phyloP scores from a whole-genome alignment of 2,329 filamentous ascomycete genomes.

The Aureobasidium melanogenum region DNA sequence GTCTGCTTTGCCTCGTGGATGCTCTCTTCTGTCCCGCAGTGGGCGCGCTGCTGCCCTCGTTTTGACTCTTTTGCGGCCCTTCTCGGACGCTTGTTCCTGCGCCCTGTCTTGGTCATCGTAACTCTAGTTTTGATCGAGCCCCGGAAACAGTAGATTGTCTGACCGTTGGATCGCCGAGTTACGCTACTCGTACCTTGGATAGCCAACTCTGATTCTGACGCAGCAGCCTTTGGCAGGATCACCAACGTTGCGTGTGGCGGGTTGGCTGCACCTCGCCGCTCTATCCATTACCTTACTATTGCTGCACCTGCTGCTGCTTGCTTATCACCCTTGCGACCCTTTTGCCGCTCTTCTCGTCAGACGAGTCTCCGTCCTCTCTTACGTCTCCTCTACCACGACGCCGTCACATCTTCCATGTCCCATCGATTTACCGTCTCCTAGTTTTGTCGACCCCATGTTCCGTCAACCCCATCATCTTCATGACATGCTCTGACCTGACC shows the following conservation, averaged over 20 bases:
- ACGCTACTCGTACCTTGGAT: not conserved
- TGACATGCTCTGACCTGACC: slow-evolving; percentile 5
- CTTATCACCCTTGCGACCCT: slow-evolving; percentile 7
- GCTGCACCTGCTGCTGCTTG: slow-evolving; percentile 7
- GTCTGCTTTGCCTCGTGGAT: slow-evolving; percentile 3
- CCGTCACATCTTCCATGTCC: not conserved
- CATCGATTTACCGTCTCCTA: not conserved
- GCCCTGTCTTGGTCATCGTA: not conserved
- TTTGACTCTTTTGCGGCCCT: slow-evolving; percentile 1
- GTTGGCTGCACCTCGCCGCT: slow-evolving; percentile 5
- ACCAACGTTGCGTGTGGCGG: slow-evolving; percentile 8
- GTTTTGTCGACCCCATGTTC: not conserved
- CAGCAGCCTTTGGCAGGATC: not conserved
- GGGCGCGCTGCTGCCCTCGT: not conserved
- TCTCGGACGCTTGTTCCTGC: slow-evolving; percentile 9
- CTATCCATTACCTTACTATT: slow-evolving; percentile 6
- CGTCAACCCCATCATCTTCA: not conserved
- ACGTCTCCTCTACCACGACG: slow-evolving; percentile 5
- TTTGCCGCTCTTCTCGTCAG: slow-evolving; percentile 4
- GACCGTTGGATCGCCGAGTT: slow-evolving; percentile 4
- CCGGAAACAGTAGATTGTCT: slow-evolving; percentile 1
- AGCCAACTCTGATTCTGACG: not conserved
- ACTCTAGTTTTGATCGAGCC: slow-evolving; percentile 4
- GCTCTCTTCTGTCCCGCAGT: not conserved
- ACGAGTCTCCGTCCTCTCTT: not conserved